These are phyloP conservation scores for Cryptosporidium andersoni DNA, from an alignment of 169 alveolate genomes.

Conservation along the genomic window DNA sequence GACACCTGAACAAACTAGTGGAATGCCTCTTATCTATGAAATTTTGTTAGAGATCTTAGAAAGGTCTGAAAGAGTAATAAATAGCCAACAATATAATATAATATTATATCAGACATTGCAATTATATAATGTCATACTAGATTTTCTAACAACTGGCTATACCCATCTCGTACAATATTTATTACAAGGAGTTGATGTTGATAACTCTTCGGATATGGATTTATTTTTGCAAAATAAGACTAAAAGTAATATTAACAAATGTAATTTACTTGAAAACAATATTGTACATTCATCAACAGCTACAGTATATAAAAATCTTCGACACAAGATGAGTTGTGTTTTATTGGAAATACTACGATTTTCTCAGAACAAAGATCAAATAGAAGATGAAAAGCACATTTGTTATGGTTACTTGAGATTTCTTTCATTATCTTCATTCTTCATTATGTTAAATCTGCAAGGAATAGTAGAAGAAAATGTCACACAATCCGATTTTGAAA, in stretches of 20 bases:
- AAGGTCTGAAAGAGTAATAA: slow-evolving; percentile 62
- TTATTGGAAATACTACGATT: slow-evolving; percentile 25
- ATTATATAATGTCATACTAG: slow-evolving; percentile 20
- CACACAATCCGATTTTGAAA: slow-evolving; percentile 2
- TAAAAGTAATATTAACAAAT: neutral
- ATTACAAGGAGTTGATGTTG: slow-evolving; percentile 21
- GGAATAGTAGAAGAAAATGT: slow-evolving; percentile 33
- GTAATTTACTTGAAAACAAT: neutral
- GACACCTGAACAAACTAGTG: slow-evolving; percentile 61
- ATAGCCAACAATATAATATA: neutral
- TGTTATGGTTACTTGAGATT: slow-evolving; percentile 21
- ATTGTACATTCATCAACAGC: slow-evolving; percentile 8
- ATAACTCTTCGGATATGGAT: neutral
- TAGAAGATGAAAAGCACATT: neutral
- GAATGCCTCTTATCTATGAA: slow-evolving; percentile 47
- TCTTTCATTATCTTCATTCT: slow-evolving; percentile 58
- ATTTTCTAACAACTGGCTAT: slow-evolving; percentile 58
- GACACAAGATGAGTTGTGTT: slow-evolving; percentile 53
- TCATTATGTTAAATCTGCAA: slow-evolving; percentile 44
- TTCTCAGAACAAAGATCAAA: neutral
- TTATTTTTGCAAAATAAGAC: neutral
- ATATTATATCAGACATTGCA: slow-evolving; percentile 38
- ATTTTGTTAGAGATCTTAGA: slow-evolving; percentile 42
- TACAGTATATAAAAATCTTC: slow-evolving; percentile 16
- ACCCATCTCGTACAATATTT: slow-evolving; percentile 65